Conservation (phyloP, 176 grass and related monocot genomes). For the Oryza punctata region DNA sequence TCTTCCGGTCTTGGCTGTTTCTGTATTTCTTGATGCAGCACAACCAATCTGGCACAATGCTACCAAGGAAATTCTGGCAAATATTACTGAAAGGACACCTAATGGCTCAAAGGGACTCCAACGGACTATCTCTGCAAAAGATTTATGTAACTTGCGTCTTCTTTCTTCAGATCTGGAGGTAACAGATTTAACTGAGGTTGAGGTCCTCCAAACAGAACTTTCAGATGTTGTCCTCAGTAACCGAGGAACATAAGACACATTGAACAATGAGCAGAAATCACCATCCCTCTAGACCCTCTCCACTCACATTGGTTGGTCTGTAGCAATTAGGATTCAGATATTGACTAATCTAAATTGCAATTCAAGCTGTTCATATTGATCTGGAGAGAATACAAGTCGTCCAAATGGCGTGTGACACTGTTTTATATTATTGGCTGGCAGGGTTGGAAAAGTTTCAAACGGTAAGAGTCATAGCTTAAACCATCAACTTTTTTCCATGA, state of each 20-base stretch:
- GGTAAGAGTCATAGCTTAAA: conserved; percentile 2
- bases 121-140: conserved; percentile 35
- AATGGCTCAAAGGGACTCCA: conserved; percentile 30
- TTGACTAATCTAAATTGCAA: background rate
- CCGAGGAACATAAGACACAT: background rate
- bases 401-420: background rate
- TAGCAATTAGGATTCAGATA: conserved; percentile 1
- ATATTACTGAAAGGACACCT: conserved; percentile 21
- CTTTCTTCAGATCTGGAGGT: conserved; percentile 15
- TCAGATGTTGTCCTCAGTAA: background rate
- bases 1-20: conserved; percentile 55
- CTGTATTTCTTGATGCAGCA: conserved; percentile 61
- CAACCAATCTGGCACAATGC: conserved; percentile 65
- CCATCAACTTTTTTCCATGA: background rate
- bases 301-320: conserved; percentile 1
- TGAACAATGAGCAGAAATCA: background rate
- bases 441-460: background rate
- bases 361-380: background rate
- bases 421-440: background rate
- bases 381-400: background rate
- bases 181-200: conserved; percentile 46
- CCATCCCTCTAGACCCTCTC: background rate
- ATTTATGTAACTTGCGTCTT: conserved; percentile 14
- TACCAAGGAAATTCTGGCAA: conserved; percentile 46
- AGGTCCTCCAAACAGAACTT: conserved; percentile 35